Conservation (phyloP, 2,329 filamentous ascomycete species). For the Domatiomyces catenatus region DNA sequence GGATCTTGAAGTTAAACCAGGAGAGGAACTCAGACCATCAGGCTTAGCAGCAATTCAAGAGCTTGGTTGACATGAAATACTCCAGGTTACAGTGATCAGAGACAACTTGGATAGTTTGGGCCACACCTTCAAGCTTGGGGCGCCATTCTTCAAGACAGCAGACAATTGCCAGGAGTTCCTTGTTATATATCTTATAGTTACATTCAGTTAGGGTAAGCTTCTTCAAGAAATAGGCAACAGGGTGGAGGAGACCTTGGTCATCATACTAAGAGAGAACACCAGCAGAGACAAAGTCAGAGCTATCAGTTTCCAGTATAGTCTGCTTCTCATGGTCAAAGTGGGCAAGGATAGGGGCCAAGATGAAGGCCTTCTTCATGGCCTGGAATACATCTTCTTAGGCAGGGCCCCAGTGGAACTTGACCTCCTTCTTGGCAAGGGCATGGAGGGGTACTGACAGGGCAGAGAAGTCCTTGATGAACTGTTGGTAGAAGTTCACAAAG, state of each 20-base stretch:
- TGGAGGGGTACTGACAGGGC: conserved; percentile 12
- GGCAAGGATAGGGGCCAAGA: conserved; percentile 4
- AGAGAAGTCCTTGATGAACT: conserved; percentile 19
- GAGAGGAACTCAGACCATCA: conserved; percentile 1
- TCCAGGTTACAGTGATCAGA: conserved; percentile 10
- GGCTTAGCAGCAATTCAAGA: conserved; percentile 5
- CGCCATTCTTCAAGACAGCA: conserved; percentile 6
- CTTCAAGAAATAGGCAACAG: conserved; percentile 8
- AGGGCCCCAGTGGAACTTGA: conserved; percentile 1
- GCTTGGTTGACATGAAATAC: conserved; percentile 9
- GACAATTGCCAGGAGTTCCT: conserved; percentile 13
- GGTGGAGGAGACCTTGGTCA: conserved; percentile 2
- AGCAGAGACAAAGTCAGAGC: conserved; percentile 5
- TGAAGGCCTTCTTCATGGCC: conserved; percentile 4
- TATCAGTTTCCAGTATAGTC: conserved; percentile 8
- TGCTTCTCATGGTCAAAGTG: conserved; percentile 7
- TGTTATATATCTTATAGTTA: conserved; percentile 13
- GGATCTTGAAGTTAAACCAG: conserved; percentile 8
- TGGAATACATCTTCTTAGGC: conserved; percentile 3
- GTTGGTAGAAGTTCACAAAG: conserved; percentile 21
- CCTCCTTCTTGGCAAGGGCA: conserved; percentile 7
- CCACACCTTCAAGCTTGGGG: conserved; percentile 10
- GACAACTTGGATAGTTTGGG: conserved; percentile 10
- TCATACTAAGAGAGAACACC: conserved; percentile 3
- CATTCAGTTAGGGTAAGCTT: conserved; percentile 7